A percentile compares a stretch with the other conserved stretches of the same genome.
Evolutionary conservation across 2,329 filamentous ascomycete species (phyloP).

Genomic region (Cladorrhinum sp.): DNA sequence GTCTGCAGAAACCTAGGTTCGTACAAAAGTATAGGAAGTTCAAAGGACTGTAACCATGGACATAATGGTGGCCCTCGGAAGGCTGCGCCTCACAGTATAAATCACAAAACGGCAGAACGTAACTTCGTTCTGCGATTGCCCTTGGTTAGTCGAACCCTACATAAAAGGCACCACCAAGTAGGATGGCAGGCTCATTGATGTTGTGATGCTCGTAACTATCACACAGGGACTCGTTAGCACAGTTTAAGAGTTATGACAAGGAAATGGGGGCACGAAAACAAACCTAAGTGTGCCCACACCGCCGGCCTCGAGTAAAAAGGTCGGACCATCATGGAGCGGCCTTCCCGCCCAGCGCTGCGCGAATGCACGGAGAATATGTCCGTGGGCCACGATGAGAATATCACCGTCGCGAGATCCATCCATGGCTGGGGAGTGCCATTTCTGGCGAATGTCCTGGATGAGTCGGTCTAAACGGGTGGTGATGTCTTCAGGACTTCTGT

Average conservation of each 20-base stretch:
- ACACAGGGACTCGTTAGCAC: slow-evolving; percentile 13
- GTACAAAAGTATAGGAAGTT: neutral
- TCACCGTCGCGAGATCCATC: slow-evolving; percentile 47
- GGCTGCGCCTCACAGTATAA: too few species aligned
- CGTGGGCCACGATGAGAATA: slow-evolving; percentile 80
- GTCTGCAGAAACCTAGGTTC: neutral
- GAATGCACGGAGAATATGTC: slow-evolving; percentile 83
- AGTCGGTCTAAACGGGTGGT: slow-evolving; percentile 69
- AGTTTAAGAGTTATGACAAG: neutral
- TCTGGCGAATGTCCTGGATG: slow-evolving; percentile 69
- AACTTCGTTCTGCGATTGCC: neutral
- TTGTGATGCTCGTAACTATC: slow-evolving; percentile 74
- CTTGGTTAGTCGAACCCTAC: slow-evolving; percentile 37
- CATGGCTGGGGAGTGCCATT: slow-evolving; percentile 62
- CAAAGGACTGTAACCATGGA: too few species aligned
- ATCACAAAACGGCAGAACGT: too few species aligned
- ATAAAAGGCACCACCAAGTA: slow-evolving; percentile 70
- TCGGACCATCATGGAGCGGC: slow-evolving; percentile 69
- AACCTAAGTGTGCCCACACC: slow-evolving; percentile 77
- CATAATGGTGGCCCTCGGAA: too few species aligned
- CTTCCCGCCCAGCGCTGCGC: slow-evolving; percentile 82
- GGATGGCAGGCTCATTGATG: slow-evolving; percentile 74
- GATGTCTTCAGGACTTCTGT: slow-evolving; percentile 68
- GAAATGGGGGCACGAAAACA: slow-evolving; percentile 2
- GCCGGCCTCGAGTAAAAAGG: slow-evolving; percentile 84